Evolutionary conservation across 2,329 filamentous ascomycete genomes (phyloP).

Genomic region (Alternaria sp.): DNA sequence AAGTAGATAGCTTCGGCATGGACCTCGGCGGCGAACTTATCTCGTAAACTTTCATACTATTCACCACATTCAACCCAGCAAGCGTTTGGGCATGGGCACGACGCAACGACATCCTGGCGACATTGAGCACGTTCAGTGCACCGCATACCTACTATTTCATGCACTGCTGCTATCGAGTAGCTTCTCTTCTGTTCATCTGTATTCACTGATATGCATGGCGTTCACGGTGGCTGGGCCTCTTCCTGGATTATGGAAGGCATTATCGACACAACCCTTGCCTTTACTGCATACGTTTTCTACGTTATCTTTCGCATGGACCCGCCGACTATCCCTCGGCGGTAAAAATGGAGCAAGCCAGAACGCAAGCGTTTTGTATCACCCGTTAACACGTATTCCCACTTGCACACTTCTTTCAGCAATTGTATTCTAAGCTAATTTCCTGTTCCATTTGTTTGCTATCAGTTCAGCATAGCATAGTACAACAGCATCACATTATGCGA

Average conservation of each 20-base stretch:
- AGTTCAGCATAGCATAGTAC: slow-evolving; percentile 19
- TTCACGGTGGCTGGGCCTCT: slow-evolving; percentile 19
- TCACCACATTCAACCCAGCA: slow-evolving; percentile 20
- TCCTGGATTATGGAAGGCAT: slow-evolving; percentile 12
- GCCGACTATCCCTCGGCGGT: slow-evolving; percentile 28
- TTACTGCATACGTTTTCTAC: slow-evolving; percentile 15
- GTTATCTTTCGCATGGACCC: slow-evolving; percentile 9
- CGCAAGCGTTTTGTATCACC: slow-evolving; percentile 39
- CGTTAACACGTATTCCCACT: slow-evolving; percentile 29
- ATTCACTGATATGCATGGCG: slow-evolving; percentile 35
- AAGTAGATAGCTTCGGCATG: slow-evolving; percentile 67
- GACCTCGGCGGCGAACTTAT: slow-evolving; percentile 72
- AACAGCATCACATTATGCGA: slow-evolving; percentile 11
- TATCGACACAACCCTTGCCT: slow-evolving; percentile 17
- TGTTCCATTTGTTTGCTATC: slow-evolving; percentile 28
- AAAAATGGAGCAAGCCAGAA: slow-evolving; percentile 24
- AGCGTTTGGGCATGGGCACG: slow-evolving; percentile 32
- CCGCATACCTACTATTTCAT: slow-evolving; percentile 14
- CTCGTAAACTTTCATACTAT: slow-evolving; percentile 49
- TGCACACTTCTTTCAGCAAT: slow-evolving; percentile 21
- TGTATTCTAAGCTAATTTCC: slow-evolving; percentile 20
- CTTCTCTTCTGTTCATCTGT: slow-evolving; percentile 20
- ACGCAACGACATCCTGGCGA: slow-evolving; percentile 36
- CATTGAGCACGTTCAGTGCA: slow-evolving; percentile 20
- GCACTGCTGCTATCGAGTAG: slow-evolving; percentile 2